Evolutionary conservation across 2,329 filamentous ascomycete species (phyloP).

Genomic region (Neophaeococcomyces aloes): DNA sequence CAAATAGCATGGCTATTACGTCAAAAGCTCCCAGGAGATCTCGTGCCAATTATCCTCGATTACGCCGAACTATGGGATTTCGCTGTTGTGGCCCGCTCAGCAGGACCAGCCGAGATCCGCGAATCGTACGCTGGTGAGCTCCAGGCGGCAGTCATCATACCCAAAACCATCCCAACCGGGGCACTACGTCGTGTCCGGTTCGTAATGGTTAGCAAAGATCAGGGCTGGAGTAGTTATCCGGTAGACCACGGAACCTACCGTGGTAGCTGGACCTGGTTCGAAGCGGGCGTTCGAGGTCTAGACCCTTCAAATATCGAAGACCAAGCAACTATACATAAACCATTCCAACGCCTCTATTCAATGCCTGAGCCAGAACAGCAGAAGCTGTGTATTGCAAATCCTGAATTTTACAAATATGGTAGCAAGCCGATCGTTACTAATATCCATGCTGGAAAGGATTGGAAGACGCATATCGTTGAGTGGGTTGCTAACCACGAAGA

Average conservation of each 20-base stretch:
- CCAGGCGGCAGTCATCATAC: slow-evolving; percentile 4
- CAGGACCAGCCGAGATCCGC: not conserved
- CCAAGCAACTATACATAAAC: slow-evolving; percentile 1
- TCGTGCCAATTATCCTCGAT: slow-evolving; percentile 16
- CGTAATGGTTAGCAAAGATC: slow-evolving; percentile 8
- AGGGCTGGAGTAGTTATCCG: slow-evolving; percentile 10
- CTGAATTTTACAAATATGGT: slow-evolving; percentile 5
- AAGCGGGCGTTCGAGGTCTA: slow-evolving; percentile 10
- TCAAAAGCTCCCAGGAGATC: slow-evolving; percentile 12
- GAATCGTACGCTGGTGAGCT: slow-evolving; percentile 2
- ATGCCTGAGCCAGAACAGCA: slow-evolving; percentile 3
- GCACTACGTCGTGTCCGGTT: slow-evolving; percentile 7
- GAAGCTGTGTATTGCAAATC: slow-evolving; percentile 1
- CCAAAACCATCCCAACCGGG: not conserved
- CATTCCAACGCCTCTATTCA: slow-evolving; percentile 4
- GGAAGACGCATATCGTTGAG: slow-evolving; percentile 11
- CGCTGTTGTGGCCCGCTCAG: not conserved
- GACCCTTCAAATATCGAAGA: slow-evolving; percentile 2
- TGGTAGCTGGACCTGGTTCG: slow-evolving; percentile 15
- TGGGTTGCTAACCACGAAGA: slow-evolving; percentile 12
- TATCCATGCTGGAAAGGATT: slow-evolving; percentile 12
- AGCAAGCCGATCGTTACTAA: slow-evolving; percentile 12
- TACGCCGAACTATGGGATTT: slow-evolving; percentile 14
- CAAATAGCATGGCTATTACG: slow-evolving; percentile 16
- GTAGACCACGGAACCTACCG: slow-evolving; percentile 10